Conservation (phyloP, 2,329 filamentous ascomycete genomes). For the Penicillium sp. region DNA sequence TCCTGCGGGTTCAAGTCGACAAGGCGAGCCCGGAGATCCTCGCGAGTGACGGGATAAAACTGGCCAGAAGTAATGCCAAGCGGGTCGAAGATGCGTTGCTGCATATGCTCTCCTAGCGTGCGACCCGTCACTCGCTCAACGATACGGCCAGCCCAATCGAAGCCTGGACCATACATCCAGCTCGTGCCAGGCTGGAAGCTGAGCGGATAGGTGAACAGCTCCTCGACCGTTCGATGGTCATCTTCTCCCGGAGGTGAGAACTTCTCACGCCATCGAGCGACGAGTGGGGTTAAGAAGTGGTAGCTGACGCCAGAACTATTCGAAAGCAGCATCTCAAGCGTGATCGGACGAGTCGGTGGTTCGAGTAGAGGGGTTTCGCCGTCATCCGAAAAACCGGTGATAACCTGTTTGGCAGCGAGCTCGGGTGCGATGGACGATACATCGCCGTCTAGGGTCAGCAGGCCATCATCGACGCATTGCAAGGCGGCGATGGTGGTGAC, state of each 20-base stretch:
- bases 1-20: constrained; percentile 43
- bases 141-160: constrained; percentile 55
- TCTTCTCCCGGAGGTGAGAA: constrained; percentile 22
- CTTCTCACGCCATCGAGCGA: constrained; percentile 39
- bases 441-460: constrained; percentile 49
- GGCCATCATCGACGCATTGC: constrained; percentile 55
- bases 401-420: constrained; percentile 48
- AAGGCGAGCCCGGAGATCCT: constrained; percentile 36
- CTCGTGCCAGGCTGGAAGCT: constrained; percentile 51
- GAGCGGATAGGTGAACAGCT: constrained; percentile 47
- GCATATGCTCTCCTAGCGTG: constrained; percentile 46
- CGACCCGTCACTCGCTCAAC: constrained; percentile 49
- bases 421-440: constrained; percentile 49
- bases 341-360: constrained; percentile 42
- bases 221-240: constrained; percentile 38
- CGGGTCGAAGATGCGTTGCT: constrained; percentile 46
- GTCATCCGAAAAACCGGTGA: constrained; percentile 48
- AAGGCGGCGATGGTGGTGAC: constrained; percentile 53
- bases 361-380: constrained; percentile 41
- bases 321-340: constrained; percentile 51
- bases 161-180: constrained; percentile 52
- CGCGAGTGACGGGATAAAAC: constrained; percentile 41
- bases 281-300: constrained; percentile 40
- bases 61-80: constrained; percentile 44
- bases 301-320: constrained; percentile 53